These are phyloP conservation scores for Boletus subparvulus DNA, from an alignment of 768 basidiomycete species.

Conservation along the genomic window DNA sequence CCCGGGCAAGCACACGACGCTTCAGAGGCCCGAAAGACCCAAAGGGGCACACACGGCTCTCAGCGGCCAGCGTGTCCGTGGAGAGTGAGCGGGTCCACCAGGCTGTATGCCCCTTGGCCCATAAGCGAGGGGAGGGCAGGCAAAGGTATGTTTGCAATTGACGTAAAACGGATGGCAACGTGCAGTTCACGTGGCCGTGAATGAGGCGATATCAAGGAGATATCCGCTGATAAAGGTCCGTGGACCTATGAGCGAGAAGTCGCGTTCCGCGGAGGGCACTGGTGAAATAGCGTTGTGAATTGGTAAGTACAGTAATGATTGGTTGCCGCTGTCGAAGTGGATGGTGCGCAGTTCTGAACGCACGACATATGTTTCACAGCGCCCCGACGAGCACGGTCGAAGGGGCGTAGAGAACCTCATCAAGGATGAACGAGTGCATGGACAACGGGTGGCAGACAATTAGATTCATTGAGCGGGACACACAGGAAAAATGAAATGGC, in stretches of 20 bases:
- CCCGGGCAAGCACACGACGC: constrained; percentile 8
- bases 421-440: constrained; percentile 20
- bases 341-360: background rate
- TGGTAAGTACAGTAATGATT: background rate
- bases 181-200: constrained; percentile 17
- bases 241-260: constrained; percentile 8
- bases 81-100: constrained; percentile 20
- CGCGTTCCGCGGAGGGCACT: background rate
- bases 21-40: constrained; percentile 12
- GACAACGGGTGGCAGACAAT: constrained; percentile 31
- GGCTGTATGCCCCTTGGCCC: constrained; percentile 25
- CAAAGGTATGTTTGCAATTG: constrained; percentile 27
- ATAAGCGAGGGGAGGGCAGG: constrained; percentile 33
- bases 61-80: constrained; percentile 30
- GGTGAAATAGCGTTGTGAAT: background rate
- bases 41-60: constrained; percentile 13
- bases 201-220: constrained; percentile 25
- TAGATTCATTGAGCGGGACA: constrained; percentile 26
- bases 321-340: constrained; percentile 2
- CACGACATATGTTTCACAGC: constrained; percentile 1
- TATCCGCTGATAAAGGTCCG: constrained; percentile 30
- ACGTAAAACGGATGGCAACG: constrained; percentile 29
- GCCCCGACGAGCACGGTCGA: constrained; percentile 23
- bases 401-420: constrained; percentile 9
- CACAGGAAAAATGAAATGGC: constrained; percentile 28